Evolutionary conservation across 306 rosid genomes (phyloP).

Genomic region (Fagus sylvatica): DNA sequence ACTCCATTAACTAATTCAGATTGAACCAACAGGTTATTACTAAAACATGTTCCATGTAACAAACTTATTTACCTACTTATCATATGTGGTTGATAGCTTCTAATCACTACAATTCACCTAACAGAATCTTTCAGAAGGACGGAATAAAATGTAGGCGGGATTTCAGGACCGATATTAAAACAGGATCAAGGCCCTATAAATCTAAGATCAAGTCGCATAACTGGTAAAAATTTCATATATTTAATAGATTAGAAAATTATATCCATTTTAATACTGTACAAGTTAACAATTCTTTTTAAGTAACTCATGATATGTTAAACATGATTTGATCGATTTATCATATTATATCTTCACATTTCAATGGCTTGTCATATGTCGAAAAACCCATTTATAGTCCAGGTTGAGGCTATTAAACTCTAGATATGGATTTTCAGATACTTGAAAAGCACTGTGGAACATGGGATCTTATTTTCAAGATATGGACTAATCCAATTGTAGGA

Average conservation of each 20-base stretch:
- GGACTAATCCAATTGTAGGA: no score
- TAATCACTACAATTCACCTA: neutral
- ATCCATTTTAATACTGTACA: neutral
- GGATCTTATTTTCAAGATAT: no score
- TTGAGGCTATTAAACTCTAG: neutral
- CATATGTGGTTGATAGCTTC: neutral
- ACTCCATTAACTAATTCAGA: slow-evolving; percentile 1
- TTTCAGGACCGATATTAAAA: neutral
- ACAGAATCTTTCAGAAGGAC: neutral
- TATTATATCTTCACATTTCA: neutral
- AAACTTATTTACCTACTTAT: neutral
- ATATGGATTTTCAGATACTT: no score
- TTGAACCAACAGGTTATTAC: neutral
- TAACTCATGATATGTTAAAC: neutral
- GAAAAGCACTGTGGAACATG: no score
- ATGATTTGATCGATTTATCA: neutral
- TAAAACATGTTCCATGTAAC: neutral
- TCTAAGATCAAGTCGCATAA: neutral
- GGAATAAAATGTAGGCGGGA: neutral
- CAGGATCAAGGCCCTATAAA: neutral
- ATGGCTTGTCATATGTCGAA: neutral
- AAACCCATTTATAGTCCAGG: neutral
- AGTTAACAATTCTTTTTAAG: neutral
- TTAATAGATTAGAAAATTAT: neutral
- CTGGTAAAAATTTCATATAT: neutral